phyloP scores from a whole-genome alignment of 2,329 filamentous ascomycete genomes.

The Harringtonia lauricola region DNA sequence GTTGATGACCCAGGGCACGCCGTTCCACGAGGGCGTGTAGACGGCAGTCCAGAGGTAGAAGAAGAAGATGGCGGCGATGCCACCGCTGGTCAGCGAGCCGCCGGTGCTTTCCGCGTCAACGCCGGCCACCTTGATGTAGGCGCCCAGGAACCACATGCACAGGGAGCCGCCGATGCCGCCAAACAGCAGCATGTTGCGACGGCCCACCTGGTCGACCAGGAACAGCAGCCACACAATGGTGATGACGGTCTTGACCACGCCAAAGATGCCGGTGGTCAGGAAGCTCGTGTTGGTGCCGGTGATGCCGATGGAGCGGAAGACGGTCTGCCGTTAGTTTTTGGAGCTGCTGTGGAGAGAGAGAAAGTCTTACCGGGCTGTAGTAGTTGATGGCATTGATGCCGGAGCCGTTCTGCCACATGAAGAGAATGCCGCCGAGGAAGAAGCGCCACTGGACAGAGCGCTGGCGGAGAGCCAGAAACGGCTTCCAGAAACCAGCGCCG shows the following conservation, averaged over 20 bases:
- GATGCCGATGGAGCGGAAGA: constrained; percentile 47
- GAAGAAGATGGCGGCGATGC: constrained; percentile 55
- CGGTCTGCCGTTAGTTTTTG: no score
- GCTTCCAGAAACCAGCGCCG: constrained; percentile 65
- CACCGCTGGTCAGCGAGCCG: constrained; percentile 21
- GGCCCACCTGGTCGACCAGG: constrained; percentile 49
- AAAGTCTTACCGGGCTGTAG: no score
- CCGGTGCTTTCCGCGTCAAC: constrained; percentile 19
- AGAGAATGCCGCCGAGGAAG: constrained; percentile 61
- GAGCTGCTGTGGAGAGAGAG: no score
- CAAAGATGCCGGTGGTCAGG: constrained; percentile 63
- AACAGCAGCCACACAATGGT: constrained; percentile 60
- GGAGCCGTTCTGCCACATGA: constrained; percentile 67
- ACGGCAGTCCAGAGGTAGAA: constrained; percentile 66
- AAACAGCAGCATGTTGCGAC: constrained; percentile 49
- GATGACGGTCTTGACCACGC: constrained; percentile 60
- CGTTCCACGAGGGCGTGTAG: constrained; percentile 64
- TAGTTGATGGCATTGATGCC: constrained; percentile 77
- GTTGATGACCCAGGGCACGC: constrained; percentile 67
- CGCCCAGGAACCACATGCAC: constrained; percentile 55
- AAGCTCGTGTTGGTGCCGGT: constrained; percentile 32
- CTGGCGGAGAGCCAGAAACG: constrained; percentile 47
- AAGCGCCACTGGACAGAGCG: constrained; percentile 57
- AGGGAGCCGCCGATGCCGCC: constrained; percentile 41
- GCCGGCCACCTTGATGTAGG: constrained; percentile 42